Evolutionary conservation across 768 basidiomycete genomes (phyloP).

Genomic region (Suillus cothurnatus): DNA sequence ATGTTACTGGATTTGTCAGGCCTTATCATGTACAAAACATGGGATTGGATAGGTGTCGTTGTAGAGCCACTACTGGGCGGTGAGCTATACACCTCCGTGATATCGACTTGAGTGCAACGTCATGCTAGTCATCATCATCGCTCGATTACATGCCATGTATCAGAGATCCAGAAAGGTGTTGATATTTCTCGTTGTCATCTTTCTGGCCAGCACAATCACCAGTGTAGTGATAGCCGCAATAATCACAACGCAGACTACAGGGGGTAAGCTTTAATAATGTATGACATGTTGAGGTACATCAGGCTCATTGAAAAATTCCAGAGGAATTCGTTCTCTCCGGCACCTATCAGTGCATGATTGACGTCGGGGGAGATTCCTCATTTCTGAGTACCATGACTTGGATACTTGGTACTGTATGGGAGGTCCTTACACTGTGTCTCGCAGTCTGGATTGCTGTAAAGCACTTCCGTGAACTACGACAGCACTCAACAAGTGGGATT

Average conservation of each 20-base stretch:
- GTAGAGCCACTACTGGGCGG: neutral
- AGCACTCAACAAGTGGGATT: neutral
- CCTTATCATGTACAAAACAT: too few species aligned
- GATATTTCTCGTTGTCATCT: neutral
- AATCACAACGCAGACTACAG: neutral
- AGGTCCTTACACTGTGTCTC: neutral
- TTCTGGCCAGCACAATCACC: neutral
- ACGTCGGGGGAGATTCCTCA: neutral
- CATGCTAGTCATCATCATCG: neutral
- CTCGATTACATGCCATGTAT: neutral
- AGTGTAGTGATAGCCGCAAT: neutral
- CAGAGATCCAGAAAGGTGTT: constrained; percentile 1
- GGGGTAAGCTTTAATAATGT: neutral
- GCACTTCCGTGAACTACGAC: neutral
- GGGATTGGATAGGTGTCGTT: too few species aligned
- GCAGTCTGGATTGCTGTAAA: neutral
- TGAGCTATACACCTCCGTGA: neutral
- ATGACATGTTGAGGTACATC: too few species aligned
- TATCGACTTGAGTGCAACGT: neutral
- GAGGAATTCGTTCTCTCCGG: neutral
- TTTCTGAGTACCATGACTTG: neutral
- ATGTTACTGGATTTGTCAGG: too few species aligned
- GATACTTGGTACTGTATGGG: neutral
- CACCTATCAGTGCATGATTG: neutral
- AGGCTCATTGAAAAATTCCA: neutral